phyloP scores from a whole-genome alignment of 164 flowering plant species.

The Houttuynia cordata region DNA sequence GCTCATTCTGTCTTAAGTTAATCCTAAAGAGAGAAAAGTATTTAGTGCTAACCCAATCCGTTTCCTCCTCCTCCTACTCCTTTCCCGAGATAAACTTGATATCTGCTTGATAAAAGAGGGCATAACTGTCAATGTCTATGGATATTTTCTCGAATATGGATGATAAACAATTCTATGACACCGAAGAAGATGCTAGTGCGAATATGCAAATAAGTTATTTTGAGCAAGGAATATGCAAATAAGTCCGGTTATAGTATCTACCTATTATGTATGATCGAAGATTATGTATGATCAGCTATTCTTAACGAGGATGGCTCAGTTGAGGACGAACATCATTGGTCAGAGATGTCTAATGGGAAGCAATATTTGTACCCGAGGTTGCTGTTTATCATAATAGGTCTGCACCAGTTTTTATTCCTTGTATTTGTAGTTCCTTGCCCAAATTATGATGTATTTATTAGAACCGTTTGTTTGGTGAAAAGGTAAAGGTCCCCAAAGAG shows the following conservation, averaged over 20 bases:
- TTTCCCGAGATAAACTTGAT: too few relatives aligned
- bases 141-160: too few relatives aligned
- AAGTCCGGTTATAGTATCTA: neutral
- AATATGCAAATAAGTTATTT: too few relatives aligned
- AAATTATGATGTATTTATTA: neutral
- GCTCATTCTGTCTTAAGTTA: too few relatives aligned
- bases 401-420: neutral
- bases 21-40: too few relatives aligned
- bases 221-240: too few relatives aligned
- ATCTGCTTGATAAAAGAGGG: too few relatives aligned
- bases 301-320: constrained; percentile 63
- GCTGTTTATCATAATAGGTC: constrained; percentile 88
- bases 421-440: neutral
- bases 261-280: constrained; percentile 75
- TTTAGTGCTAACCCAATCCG: too few relatives aligned
- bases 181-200: too few relatives aligned
- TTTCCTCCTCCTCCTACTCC: too few relatives aligned
- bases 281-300: constrained; percentile 91
- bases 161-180: too few relatives aligned
- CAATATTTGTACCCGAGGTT: constrained; percentile 60
- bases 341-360: constrained; percentile 36
- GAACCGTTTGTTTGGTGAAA: neutral
- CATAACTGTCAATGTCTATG: too few relatives aligned
- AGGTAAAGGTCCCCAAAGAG: constrained; percentile 95
- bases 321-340: constrained; percentile 42